Evolutionary conservation across 257 asterid species (phyloP).

Genomic region (Fraxinus anomala): DNA sequence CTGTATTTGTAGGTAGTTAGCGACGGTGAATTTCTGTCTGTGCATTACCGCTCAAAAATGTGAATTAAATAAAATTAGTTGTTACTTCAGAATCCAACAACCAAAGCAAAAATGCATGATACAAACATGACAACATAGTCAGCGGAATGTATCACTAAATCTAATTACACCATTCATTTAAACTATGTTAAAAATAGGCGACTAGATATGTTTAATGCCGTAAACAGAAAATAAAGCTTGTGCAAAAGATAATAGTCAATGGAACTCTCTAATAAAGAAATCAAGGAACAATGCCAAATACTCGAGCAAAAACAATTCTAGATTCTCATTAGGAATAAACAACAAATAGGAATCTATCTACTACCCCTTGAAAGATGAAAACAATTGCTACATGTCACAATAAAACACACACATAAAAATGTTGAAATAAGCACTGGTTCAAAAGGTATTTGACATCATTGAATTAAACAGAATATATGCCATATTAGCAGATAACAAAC

Average conservation of each 20-base stretch:
- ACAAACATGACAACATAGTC: not conserved
- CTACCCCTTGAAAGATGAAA: not conserved
- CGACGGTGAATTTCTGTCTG: not conserved
- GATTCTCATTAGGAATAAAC: not conserved
- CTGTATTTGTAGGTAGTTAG: too few species aligned
- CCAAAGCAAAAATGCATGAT: not conserved
- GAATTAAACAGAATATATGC: not conserved
- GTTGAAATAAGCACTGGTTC: not conserved
- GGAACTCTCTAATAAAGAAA: not conserved
- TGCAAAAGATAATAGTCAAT: not conserved
- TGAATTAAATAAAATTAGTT: not conserved
- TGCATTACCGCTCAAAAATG: not conserved
- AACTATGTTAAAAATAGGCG: too few species aligned
- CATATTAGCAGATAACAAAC: not conserved
- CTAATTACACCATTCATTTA: not conserved
- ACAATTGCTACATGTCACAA: not conserved
- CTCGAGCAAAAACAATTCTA: not conserved
- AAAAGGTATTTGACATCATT: not conserved
- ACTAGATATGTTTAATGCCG: not conserved
- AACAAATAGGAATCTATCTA: not conserved
- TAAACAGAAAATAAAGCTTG: not conserved
- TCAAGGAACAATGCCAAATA: not conserved
- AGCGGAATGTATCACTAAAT: not conserved
- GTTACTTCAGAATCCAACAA: not conserved
- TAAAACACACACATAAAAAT: too few species aligned